These are phyloP conservation scores for Melaleuca alternifolia DNA, from an alignment of 345 rosid genomes.

Conservation along the genomic window DNA sequence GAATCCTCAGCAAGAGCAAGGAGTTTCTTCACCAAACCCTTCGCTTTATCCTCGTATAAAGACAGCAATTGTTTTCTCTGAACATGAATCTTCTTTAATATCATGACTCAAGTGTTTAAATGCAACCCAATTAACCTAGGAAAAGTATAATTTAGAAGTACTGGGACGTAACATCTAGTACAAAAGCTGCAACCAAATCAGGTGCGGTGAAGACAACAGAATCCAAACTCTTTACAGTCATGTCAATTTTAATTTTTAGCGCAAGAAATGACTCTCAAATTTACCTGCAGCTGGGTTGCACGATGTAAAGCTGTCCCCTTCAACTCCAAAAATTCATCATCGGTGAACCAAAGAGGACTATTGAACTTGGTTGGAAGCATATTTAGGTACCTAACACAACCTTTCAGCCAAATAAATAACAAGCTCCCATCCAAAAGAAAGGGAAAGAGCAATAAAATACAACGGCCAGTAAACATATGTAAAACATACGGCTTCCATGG, in stretches of 20 bases:
- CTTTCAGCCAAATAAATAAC: constrained; percentile 8
- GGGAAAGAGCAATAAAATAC: neutral
- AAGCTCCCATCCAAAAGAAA: neutral
- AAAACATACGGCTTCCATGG: constrained; percentile 76
- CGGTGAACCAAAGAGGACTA: constrained; percentile 85
- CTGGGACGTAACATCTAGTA: neutral
- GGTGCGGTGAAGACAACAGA: neutral
- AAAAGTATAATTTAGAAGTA: neutral
- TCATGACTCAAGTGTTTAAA: neutral
- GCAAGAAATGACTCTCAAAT: neutral
- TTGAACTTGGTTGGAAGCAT: constrained; percentile 77
- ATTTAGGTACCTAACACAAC: constrained; percentile 58
- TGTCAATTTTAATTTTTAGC: neutral
- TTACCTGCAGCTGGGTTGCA: constrained; percentile 76
- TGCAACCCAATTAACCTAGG: neutral
- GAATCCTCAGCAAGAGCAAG: constrained; percentile 53
- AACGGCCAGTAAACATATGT: neutral
- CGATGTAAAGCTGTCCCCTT: constrained; percentile 67
- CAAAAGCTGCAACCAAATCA: neutral
- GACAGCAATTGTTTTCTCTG: constrained; percentile 64
- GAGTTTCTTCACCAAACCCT: constrained; percentile 65
- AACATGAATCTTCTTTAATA: constrained; percentile 8
- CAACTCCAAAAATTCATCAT: constrained; percentile 65
- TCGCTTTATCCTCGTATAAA: constrained; percentile 57
- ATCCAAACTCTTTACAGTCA: neutral